phyloP scores from a whole-genome alignment of 1,284 basidiomycete species.

The Ceratobasidium sp. region DNA sequence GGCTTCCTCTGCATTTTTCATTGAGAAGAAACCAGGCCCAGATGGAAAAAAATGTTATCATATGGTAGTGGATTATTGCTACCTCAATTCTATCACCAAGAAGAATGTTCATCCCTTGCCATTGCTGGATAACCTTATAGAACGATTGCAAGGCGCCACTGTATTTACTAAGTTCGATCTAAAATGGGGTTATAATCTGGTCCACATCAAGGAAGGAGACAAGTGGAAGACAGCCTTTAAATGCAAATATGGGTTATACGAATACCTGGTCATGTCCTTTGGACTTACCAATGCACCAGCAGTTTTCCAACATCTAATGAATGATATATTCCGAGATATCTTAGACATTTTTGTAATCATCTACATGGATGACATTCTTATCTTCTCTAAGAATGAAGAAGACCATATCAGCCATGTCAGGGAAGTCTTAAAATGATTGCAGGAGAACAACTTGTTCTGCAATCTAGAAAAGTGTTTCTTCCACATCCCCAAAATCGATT shows the following conservation, averaged over 20 bases:
- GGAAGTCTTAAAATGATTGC: constrained; percentile 39
- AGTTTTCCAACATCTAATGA: constrained; percentile 32
- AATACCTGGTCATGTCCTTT: constrained; percentile 39
- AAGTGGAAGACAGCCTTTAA: constrained; percentile 40
- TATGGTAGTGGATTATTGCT: constrained; percentile 36
- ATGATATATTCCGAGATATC: constrained; percentile 27
- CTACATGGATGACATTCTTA: constrained; percentile 44
- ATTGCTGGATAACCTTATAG: constrained; percentile 16
- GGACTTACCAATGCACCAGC: constrained; percentile 27
- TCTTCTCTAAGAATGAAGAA: constrained; percentile 36
- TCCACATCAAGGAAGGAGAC: constrained; percentile 13
- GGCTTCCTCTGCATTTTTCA: constrained; percentile 37
- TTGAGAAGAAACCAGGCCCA: constrained; percentile 40
- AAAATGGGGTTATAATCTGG: constrained; percentile 17
- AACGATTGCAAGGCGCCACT: constrained; percentile 6
- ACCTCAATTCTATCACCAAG: constrained; percentile 36
- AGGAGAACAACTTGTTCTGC: constrained; percentile 39
- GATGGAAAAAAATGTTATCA: constrained; percentile 17
- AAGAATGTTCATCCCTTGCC: constrained; percentile 40
- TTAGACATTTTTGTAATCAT: constrained; percentile 17
- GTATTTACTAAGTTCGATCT: constrained; percentile 39
- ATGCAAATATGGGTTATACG: constrained; percentile 31
- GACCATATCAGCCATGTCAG: constrained; percentile 25
- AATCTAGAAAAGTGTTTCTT: constrained; percentile 48
- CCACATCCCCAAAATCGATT: constrained; percentile 47